These are phyloP conservation scores for Nymphaea thermarum DNA, from an alignment of 164 flowering plant species.

Conservation along the genomic window DNA sequence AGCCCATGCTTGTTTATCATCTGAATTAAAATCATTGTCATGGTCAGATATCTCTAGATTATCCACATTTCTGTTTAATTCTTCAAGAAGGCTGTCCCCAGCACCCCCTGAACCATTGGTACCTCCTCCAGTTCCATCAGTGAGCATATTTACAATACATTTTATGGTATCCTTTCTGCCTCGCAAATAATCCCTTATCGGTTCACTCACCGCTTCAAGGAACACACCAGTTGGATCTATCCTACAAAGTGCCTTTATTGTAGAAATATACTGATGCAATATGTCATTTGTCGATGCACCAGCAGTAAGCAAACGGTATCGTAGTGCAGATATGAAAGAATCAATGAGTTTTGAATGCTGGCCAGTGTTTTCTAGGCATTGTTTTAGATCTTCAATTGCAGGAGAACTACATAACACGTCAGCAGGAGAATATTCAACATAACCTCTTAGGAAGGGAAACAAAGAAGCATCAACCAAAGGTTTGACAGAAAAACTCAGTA, in stretches of 20 bases:
- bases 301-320: constrained; percentile 89
- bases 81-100: constrained; percentile 98
- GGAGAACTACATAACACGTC: constrained; percentile 54
- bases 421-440: not conserved
- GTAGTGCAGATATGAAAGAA: constrained; percentile 78
- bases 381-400: constrained; percentile 88
- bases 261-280: constrained; percentile 94
- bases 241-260: constrained; percentile 90
- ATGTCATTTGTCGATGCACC: constrained; percentile 99
- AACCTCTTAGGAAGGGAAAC: not conserved
- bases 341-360: constrained; percentile 94
- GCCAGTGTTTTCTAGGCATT: constrained; percentile 90
- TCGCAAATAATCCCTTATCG: constrained; percentile 80
- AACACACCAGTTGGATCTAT: constrained; percentile 92
- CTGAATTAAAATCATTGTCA: constrained; percentile 64
- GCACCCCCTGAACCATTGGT: constrained; percentile 55
- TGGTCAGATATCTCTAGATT: constrained; percentile 48
- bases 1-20: constrained; percentile 88
- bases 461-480: no score
- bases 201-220: constrained; percentile 97
- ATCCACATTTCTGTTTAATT: constrained; percentile 89
- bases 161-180: constrained; percentile 96
- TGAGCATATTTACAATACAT: constrained; percentile 97
- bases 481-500: no score
- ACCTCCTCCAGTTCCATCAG: constrained; percentile 88